Evolutionary conservation across 2,329 filamentous ascomycete genomes (phyloP).

Genomic region (Phyllosticta ampelicida): DNA sequence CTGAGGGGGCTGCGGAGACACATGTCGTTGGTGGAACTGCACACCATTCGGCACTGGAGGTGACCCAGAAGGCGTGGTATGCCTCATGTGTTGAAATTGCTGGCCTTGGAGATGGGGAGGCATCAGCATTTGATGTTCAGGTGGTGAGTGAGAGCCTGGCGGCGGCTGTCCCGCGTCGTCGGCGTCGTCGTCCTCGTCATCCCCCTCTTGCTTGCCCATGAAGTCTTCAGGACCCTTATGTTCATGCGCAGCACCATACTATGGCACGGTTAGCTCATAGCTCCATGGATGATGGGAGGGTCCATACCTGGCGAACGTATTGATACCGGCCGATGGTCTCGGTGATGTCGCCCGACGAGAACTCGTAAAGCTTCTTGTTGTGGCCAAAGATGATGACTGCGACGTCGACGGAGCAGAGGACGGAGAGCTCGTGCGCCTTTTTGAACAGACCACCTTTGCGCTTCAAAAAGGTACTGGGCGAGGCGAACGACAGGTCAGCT

Average conservation of each 20-base stretch:
- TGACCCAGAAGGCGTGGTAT: constrained; percentile 74
- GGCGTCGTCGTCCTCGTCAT: constrained; percentile 76
- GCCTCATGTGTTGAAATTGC: constrained; percentile 69
- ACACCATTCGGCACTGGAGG: constrained; percentile 75
- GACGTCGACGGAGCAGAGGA: constrained; percentile 95
- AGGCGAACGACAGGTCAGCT: constrained; percentile 1
- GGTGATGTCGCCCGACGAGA: constrained; percentile 87
- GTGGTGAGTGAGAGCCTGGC: constrained; percentile 54
- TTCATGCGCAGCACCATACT: constrained; percentile 90
- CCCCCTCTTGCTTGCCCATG: constrained; percentile 59
- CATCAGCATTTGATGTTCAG: constrained; percentile 47
- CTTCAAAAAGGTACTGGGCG: constrained; percentile 84
- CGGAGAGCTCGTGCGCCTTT: constrained; percentile 96
- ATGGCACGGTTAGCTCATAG: constrained; percentile 19
- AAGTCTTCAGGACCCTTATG: constrained; percentile 95
- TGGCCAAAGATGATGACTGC: constrained; percentile 97
- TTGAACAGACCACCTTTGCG: constrained; percentile 98
- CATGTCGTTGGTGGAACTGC: constrained; percentile 59
- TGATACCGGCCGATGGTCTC: constrained; percentile 80
- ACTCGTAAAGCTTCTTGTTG: constrained; percentile 99
- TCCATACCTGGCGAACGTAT: constrained; percentile 54
- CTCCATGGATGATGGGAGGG: not conserved
- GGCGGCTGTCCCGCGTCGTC: constrained; percentile 55
- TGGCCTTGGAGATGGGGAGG: constrained; percentile 40
- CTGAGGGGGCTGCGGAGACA: constrained; percentile 66